These are phyloP conservation scores for Aegilops bicornis DNA, from an alignment of 176 grass and related monocot species.

Conservation along the genomic window DNA sequence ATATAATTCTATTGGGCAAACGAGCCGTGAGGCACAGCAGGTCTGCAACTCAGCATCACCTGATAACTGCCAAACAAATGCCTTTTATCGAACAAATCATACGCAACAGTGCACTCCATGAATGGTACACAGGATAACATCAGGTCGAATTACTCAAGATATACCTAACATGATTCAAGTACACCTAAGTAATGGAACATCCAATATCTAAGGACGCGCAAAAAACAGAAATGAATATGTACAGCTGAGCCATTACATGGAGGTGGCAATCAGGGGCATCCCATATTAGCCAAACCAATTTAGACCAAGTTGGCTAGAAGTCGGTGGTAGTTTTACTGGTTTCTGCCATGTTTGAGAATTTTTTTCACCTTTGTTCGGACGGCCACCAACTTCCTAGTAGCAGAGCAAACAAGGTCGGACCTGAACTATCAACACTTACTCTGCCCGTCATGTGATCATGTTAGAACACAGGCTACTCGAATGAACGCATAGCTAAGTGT, in stretches of 20 bases:
- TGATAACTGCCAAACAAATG: too few species aligned
- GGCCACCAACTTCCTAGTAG: neutral
- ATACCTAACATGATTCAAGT: too few species aligned
- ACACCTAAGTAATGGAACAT: neutral
- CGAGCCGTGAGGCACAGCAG: too few species aligned
- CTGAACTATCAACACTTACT: neutral
- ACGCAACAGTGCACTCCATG: too few species aligned
- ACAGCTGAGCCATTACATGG: slow-evolving; percentile 7
- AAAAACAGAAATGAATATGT: neutral
- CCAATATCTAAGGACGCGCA: neutral
- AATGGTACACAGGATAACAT: too few species aligned
- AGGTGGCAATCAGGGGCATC: neutral
- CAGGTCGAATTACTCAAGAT: too few species aligned
- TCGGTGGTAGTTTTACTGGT: neutral
- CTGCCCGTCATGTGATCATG: neutral
- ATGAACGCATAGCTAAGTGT: neutral
- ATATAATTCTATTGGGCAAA: neutral
- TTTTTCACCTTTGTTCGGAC: neutral
- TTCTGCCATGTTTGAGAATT: neutral
- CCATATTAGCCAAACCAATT: neutral
- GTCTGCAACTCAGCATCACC: too few species aligned
- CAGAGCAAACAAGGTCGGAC: neutral
- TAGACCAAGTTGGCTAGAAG: slow-evolving; percentile 1
- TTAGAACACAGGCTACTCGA: slow-evolving; percentile 5
- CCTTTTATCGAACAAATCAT: too few species aligned